Percentiles rank a stretch among this genome's conserved stretches.
Conservation (phyloP, 1,284 basidiomycete genomes). For the Boletus subluridellus region DNA sequence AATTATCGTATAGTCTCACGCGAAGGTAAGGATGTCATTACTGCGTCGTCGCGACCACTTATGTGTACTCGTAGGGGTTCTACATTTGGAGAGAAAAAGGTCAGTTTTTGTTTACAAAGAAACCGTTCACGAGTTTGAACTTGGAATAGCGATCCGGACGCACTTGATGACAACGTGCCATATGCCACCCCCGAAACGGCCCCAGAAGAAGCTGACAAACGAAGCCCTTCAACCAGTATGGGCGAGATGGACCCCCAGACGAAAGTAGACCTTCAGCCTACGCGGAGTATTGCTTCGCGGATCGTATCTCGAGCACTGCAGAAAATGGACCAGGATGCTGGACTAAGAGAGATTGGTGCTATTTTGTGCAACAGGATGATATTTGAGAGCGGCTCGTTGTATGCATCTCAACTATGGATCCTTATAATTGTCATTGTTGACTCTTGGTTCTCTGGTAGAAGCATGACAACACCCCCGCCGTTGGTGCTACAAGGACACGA, state of each 20-base stretch:
- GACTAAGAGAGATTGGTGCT: background rate
- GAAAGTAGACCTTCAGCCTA: background rate
- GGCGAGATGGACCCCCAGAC: background rate
- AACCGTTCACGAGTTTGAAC: background rate
- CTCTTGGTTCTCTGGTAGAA: background rate
- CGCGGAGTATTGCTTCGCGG: background rate
- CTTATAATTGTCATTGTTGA: no score
- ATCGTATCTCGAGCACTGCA: background rate
- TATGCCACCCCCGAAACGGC: background rate
- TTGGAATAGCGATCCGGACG: background rate
- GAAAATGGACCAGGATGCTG: background rate
- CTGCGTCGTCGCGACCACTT: background rate
- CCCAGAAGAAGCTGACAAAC: background rate
- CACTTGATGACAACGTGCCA: background rate
- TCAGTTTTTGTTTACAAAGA: background rate
- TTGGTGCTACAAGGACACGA: background rate
- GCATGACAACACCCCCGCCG: background rate
- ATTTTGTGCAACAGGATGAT: background rate
- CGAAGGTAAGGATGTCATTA: background rate
- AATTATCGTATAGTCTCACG: slow-evolving; percentile 1
- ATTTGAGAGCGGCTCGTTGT: background rate
- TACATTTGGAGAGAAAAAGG: slow-evolving; percentile 1
- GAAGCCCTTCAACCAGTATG: no score
- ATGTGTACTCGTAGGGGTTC: background rate
- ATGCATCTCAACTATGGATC: background rate